phyloP scores from a whole-genome alignment of 2,329 filamentous ascomycete species.

The Hypoxylon sp. region DNA sequence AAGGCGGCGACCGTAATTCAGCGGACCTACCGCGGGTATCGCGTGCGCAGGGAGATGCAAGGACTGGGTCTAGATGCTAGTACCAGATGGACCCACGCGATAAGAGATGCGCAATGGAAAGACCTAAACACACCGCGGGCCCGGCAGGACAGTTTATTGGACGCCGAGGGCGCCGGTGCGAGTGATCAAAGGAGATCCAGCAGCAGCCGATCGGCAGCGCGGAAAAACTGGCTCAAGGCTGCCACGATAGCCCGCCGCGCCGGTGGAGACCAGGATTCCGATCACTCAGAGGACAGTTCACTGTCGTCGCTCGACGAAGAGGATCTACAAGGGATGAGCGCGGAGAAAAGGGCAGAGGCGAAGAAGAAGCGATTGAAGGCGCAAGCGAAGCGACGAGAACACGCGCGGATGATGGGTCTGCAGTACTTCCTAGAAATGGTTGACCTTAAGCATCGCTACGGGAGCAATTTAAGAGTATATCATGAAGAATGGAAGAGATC shows the following conservation, averaged over 20 bases:
- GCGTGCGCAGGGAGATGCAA: slow-evolving; percentile 77
- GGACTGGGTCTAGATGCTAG: slow-evolving; percentile 79
- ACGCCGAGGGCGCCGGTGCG: slow-evolving; percentile 15
- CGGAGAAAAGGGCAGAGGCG: slow-evolving; percentile 58
- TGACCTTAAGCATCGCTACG: slow-evolving; percentile 88
- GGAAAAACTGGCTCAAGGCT: slow-evolving; percentile 81
- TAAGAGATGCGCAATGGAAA: slow-evolving; percentile 70
- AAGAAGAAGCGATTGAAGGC: slow-evolving; percentile 62
- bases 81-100: slow-evolving; percentile 78
- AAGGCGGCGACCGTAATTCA: slow-evolving; percentile 73
- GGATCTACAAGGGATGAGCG: slow-evolving; percentile 48
- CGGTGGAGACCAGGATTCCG: slow-evolving; percentile 73
- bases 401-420: slow-evolving; percentile 84
- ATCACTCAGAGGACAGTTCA: slow-evolving; percentile 61
- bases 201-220: slow-evolving; percentile 61
- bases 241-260: slow-evolving; percentile 79
- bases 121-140: slow-evolving; percentile 64
- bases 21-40: slow-evolving; percentile 83
- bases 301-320: slow-evolving; percentile 52
- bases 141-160: slow-evolving; percentile 46
- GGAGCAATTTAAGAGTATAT: slow-evolving; percentile 84
- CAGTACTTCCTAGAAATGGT: slow-evolving; percentile 91
- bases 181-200: slow-evolving; percentile 38
- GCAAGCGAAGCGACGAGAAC: slow-evolving; percentile 72
- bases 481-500: slow-evolving; percentile 86